A percentile compares a stretch with the other conserved stretches of the same genome.
These are phyloP conservation scores for Sporothrix sp. DNA, from an alignment of 2,329 filamentous ascomycete species.

Conservation along the genomic window DNA sequence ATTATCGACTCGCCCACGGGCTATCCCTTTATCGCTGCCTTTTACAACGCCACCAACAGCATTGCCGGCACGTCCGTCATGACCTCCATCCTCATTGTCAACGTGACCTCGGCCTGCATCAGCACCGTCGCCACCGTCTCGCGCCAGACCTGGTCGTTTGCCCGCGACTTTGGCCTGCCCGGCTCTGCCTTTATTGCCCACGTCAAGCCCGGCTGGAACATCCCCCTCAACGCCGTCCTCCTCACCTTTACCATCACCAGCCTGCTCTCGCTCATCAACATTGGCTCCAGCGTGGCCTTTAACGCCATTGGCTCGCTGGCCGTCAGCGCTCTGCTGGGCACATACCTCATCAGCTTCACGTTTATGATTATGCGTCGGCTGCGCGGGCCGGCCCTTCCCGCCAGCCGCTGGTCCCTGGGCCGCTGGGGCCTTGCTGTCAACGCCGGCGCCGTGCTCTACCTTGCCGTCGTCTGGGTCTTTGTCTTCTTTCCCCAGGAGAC, in stretches of 20 bases:
- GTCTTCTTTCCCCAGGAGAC: constrained; percentile 36
- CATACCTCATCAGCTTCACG: constrained; percentile 40
- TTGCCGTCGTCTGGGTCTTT: constrained; percentile 37
- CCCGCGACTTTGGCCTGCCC: constrained; percentile 34
- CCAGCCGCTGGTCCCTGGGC: constrained; percentile 34
- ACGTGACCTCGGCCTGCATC: constrained; percentile 39
- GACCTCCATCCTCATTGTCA: constrained; percentile 38
- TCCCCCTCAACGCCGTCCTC: constrained; percentile 37
- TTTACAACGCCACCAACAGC: constrained; percentile 40
- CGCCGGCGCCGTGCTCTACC: constrained; percentile 33
- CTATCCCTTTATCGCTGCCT: constrained; percentile 51
- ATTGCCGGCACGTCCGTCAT: constrained; percentile 40
- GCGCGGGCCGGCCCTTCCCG: constrained; percentile 28
- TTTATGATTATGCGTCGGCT: constrained; percentile 36
- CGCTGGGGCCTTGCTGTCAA: constrained; percentile 33
- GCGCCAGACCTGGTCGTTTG: constrained; percentile 47
- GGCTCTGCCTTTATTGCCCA: constrained; percentile 30
- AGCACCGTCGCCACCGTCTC: constrained; percentile 48
- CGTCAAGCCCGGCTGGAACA: constrained; percentile 24
- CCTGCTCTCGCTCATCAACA: constrained; percentile 39
- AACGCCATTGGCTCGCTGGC: constrained; percentile 44
- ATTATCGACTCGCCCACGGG: constrained; percentile 31
- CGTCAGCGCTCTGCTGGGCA: constrained; percentile 39
- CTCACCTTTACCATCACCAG: constrained; percentile 37
- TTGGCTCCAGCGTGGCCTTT: constrained; percentile 41